Evolutionary conservation across 23 red algal genomes (phyloP).

Genomic region (Agarophyton chilense): DNA sequence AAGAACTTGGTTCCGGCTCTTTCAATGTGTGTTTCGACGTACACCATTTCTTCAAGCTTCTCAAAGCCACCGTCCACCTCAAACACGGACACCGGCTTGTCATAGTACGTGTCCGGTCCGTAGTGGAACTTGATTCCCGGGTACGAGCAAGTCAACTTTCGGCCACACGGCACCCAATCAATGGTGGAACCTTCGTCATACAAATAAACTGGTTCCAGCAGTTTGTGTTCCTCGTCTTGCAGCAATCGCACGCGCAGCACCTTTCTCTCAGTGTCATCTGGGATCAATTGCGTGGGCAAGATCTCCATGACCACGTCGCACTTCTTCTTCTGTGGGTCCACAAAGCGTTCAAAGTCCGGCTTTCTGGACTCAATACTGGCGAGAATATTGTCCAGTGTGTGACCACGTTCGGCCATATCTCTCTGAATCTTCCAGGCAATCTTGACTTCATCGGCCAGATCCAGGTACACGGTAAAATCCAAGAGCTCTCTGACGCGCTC

Average conservation of each 20-base stretch:
- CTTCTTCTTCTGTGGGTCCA: constrained; percentile 92
- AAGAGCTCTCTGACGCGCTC: constrained; percentile 70
- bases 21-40: constrained; percentile 96
- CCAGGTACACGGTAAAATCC: constrained; percentile 97
- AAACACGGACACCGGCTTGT: constrained; percentile 83
- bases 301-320: constrained; percentile 92
- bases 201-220: constrained; percentile 76
- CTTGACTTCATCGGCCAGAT: constrained; percentile 99
- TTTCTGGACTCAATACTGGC: constrained; percentile 95
- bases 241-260: constrained; percentile 90
- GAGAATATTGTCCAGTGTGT: constrained; percentile 94
- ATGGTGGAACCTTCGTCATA: constrained; percentile 99
- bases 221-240: constrained; percentile 70
- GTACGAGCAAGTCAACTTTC: constrained; percentile 91
- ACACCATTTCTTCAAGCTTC: constrained; percentile 99
- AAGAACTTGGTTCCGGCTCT: constrained; percentile 97
- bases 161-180: constrained; percentile 96
- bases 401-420: constrained; percentile 98
- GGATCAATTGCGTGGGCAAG: constrained; percentile 88
- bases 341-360: constrained; percentile 92
- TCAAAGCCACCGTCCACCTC: constrained; percentile 97
- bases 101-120: constrained; percentile 94
- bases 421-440: constrained; percentile 99
- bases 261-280: constrained; percentile 96
- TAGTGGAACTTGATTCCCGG: constrained; percentile 99